These are phyloP conservation scores for Streptanthus diversifolius DNA, from an alignment of 345 rosid genomes.

Conservation along the genomic window DNA sequence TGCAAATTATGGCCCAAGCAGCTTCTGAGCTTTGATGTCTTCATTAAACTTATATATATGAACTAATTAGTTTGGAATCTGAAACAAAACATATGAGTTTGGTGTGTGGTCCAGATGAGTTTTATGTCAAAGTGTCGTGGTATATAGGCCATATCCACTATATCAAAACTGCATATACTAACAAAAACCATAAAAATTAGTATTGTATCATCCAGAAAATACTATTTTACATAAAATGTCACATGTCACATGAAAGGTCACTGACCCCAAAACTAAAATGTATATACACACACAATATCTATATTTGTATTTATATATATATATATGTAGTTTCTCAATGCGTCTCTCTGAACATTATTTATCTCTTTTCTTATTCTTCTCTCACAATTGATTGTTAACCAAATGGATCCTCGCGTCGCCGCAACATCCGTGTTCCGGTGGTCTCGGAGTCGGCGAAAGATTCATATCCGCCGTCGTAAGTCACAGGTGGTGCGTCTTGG, in stretches of 20 bases:
- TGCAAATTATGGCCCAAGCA: too few species aligned
- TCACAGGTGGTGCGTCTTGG: slow-evolving; percentile 62
- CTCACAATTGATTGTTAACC: background rate
- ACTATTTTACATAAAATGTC: slow-evolving; percentile 10
- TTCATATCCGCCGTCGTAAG: slow-evolving; percentile 44
- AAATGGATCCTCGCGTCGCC: slow-evolving; percentile 18
- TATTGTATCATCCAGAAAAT: slow-evolving; percentile 1
- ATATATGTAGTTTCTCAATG: slow-evolving; percentile 20
- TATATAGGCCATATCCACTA: background rate
- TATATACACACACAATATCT: background rate
- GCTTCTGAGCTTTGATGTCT: background rate
- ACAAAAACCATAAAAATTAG: background rate
- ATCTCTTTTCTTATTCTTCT: background rate
- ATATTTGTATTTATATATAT: background rate
- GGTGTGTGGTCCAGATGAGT: slow-evolving; percentile 17
- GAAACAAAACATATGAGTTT: background rate
- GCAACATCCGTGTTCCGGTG: slow-evolving; percentile 23
- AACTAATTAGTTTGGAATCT: background rate
- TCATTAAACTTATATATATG: background rate
- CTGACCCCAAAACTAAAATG: slow-evolving; percentile 19
- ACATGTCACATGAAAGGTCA: slow-evolving; percentile 33
- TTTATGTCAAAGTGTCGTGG: slow-evolving; percentile 23
- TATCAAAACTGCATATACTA: background rate
- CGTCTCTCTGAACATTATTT: background rate
- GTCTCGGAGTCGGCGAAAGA: slow-evolving; percentile 34